Percentiles rank a stretch among this genome's conserved stretches.
phyloP scores from a whole-genome alignment of 768 basidiomycete genomes.

The Dendrothele bispora region DNA sequence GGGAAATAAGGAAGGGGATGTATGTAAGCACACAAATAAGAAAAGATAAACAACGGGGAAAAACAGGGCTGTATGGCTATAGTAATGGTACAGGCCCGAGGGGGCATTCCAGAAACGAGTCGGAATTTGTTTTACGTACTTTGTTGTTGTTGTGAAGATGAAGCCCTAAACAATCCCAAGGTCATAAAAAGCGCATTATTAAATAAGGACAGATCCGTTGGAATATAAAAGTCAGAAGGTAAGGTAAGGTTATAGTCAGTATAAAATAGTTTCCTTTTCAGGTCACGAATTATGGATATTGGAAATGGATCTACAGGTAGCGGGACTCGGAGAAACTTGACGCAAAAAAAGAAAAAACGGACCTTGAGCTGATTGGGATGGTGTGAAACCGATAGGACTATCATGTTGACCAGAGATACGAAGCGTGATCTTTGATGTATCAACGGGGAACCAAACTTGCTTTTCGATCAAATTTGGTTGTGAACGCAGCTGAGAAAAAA shows the following conservation, averaged over 20 bases:
- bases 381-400: slow-evolving; percentile 11
- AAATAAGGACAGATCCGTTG: neutral
- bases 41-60: too few species aligned
- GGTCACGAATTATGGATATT: slow-evolving; percentile 1
- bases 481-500: slow-evolving; percentile 34
- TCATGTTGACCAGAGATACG: slow-evolving; percentile 45
- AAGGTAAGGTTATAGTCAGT: slow-evolving; percentile 4
- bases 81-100: too few species aligned
- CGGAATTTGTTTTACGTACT: too few species aligned
- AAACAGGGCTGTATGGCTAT: too few species aligned
- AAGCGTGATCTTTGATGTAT: slow-evolving; percentile 33
- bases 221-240: slow-evolving; percentile 1
- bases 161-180: neutral
- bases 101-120: too few species aligned
- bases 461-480: slow-evolving; percentile 40
- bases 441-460: slow-evolving; percentile 41
- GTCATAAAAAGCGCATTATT: neutral
- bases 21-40: neutral
- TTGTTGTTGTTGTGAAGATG: too few species aligned
- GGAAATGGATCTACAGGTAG: neutral
- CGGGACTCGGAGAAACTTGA: neutral
- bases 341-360: slow-evolving; percentile 13
- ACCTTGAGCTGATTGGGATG: slow-evolving; percentile 23
- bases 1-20: neutral
- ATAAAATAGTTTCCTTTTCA: neutral